Conservation (phyloP, 805 yeast genomes). For the Blastobotrys peoriensis region DNA sequence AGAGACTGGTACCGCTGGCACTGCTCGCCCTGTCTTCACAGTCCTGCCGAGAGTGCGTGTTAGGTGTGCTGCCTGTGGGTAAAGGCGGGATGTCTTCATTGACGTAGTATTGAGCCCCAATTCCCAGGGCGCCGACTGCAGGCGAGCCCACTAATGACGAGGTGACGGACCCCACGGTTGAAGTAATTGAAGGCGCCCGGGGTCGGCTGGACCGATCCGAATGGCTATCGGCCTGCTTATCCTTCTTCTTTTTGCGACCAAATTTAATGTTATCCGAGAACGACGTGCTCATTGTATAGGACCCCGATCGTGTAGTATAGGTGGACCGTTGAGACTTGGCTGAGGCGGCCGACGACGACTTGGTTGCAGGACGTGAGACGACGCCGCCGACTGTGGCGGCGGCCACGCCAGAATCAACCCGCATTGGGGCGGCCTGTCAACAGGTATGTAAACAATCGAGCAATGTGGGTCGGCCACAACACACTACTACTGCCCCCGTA, state of each 20-base stretch:
- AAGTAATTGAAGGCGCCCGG: background rate
- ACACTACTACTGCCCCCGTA: too few species aligned
- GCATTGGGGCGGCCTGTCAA: background rate
- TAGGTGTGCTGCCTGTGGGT: background rate
- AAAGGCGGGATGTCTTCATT: background rate
- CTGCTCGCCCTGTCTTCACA: background rate
- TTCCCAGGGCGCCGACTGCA: background rate
- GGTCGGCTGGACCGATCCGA: background rate
- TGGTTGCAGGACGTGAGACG: conserved; percentile 1
- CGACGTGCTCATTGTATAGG: conserved; percentile 5
- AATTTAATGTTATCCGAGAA: conserved; percentile 5
- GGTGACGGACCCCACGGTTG: background rate
- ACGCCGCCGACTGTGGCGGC: conserved; percentile 4
- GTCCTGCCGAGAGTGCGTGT: background rate
- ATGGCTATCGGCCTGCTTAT: background rate
- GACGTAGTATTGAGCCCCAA: background rate
- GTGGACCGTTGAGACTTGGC: background rate
- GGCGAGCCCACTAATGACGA: background rate
- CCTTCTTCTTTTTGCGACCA: conserved; percentile 4
- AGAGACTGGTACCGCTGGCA: background rate
- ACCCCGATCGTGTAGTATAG: background rate
- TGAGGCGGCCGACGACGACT: background rate
- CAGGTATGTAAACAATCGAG: too few species aligned
- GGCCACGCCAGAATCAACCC: conserved; percentile 2
- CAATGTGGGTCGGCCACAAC: too few species aligned